Conservation (phyloP, 2,329 filamentous ascomycete genomes). For the Fusarium odoratissimum region DNA sequence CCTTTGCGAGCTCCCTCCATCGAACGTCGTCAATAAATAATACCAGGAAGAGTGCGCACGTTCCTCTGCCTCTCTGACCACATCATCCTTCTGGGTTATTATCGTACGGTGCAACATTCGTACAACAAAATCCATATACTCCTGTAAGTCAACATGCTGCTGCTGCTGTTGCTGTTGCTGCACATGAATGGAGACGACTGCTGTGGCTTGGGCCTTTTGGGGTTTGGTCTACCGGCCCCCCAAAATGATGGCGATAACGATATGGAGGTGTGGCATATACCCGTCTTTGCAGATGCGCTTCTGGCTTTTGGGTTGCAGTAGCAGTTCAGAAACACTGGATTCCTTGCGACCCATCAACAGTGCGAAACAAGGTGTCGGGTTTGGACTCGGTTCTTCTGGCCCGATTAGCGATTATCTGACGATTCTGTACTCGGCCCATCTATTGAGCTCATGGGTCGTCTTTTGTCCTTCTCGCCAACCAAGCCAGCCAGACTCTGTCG, state of each 20-base stretch:
- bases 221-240: slow-evolving; percentile 13
- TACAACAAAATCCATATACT: slow-evolving; percentile 40
- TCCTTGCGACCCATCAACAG: slow-evolving; percentile 9
- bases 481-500: slow-evolving; percentile 30
- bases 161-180: slow-evolving; percentile 26
- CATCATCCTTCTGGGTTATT: slow-evolving; percentile 41
- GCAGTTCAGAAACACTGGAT: slow-evolving; percentile 1
- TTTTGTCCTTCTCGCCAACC: slow-evolving; percentile 26
- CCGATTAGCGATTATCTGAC: slow-evolving; percentile 40
- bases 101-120: slow-evolving; percentile 47
- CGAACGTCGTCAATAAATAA: slow-evolving; percentile 34
- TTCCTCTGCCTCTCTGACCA: slow-evolving; percentile 45
- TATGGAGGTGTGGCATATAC: slow-evolving; percentile 31
- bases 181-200: slow-evolving; percentile 35
- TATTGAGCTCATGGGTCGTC: slow-evolving; percentile 32
- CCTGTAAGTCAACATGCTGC: slow-evolving; percentile 41
- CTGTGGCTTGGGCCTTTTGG: slow-evolving; percentile 30
- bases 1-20: slow-evolving; percentile 30
- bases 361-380: neutral
- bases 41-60: slow-evolving; percentile 41
- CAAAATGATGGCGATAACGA: slow-evolving; percentile 18
- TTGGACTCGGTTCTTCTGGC: slow-evolving; percentile 31
- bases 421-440: slow-evolving; percentile 37
- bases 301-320: slow-evolving; percentile 11
- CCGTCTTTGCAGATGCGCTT: slow-evolving; percentile 26